Base-by-base conservation (phyloP, 2,329 filamentous ascomycete genomes). In the Microsporum audouinii region DNA sequence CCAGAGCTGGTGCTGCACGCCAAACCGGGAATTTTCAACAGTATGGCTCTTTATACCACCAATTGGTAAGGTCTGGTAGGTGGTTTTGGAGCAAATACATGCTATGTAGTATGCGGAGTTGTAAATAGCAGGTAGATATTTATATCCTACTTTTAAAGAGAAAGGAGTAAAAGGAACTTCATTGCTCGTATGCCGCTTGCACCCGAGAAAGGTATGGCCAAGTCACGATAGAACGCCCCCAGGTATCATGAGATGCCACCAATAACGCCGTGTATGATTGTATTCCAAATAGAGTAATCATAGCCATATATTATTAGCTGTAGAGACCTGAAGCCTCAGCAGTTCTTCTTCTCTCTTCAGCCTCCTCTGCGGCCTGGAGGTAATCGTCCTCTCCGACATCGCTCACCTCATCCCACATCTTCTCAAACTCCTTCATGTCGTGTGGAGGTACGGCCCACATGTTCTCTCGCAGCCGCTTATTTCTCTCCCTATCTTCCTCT, bases 401-500 rank as follows among this genome's bases (percentile, higher is more conserved):
- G 68, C 89, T 95, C 17, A 85, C 87, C 71, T 96, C 90, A 45
- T 94, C 89, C 87, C 88, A 95, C 65, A 95, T 76, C 75, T 84
- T 88, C 65, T 86, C 83, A 75, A 90, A 86, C 75, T 97, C 92
- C 5, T 86, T 82, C 31, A 82, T 79, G 6, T 80, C 77, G 36
- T 83, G 81, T 6, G 82, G 80, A 34, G 84, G 84, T 1, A 96
- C 85, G 0, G 91, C 89, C 94, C 95, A 99, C 64, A 96, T 95
- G 68, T 86, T 91, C 76, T 99, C 94, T 27, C 94, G 79, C 69
- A 92, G 78, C 49, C 92, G 80, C 79, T 99, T 99, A 74, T 99
- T 95, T 49, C 94, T 80, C 73, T 99, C 94, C 2, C 94, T 81
- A 73, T 99, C 94, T 75, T 99, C 95, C 68, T 99, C 95, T 65